Base-by-base conservation (phyloP, 257 asterid species). In the Cinchona pubescens region DNA sequence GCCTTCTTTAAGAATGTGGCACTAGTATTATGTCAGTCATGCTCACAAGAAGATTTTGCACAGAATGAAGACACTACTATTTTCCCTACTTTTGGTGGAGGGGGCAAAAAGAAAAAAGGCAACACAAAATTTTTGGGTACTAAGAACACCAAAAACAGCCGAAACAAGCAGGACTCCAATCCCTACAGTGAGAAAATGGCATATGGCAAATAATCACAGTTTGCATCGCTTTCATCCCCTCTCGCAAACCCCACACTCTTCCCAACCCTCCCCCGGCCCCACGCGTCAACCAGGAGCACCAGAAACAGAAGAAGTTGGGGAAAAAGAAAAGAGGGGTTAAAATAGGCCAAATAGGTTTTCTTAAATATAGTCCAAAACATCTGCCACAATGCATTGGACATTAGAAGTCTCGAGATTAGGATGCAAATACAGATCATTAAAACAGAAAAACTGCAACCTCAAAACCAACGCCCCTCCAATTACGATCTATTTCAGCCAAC, bases 391-490 rank as follows among this genome's bases (percentile, higher is more conserved):
- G 21, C 34, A 55, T 70, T 6, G 7, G 35, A 27, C 14, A 62
- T 4, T 15, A 38, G 0, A 4, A 19, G n/a, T 38, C 12, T 30
- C 16, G 18, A 27, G 45, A 65, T 75, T n/a, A 67, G 60, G 51
- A 14, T 7, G 23, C 58, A 76, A 29, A 62, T 13, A 64, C 2
- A 16, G 37, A 27, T 27, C 21, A 32, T 3, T 3, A 13, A 45
- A 8, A 49, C 4, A 16, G 43, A 25, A 34, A 40, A 45, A 79
- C 58, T 58, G 75, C 66, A 66, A 91, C 97, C 98, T 94, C 97
- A 84, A 94, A 92, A 77, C 97, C 97, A 23, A 92, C 82, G 76
- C 98, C 98, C 79, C 98, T 90, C 97, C 97, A 94, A 78, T 94
- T 92, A 79, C 98, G 98, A 81, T 92, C 96, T 76, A 94, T 85